A percentile compares a stretch with the other conserved stretches of the same genome.
These are phyloP conservation scores for Saccharomycopsis sp. DNA, from an alignment of 805 yeast species.

Conservation along the genomic window DNA sequence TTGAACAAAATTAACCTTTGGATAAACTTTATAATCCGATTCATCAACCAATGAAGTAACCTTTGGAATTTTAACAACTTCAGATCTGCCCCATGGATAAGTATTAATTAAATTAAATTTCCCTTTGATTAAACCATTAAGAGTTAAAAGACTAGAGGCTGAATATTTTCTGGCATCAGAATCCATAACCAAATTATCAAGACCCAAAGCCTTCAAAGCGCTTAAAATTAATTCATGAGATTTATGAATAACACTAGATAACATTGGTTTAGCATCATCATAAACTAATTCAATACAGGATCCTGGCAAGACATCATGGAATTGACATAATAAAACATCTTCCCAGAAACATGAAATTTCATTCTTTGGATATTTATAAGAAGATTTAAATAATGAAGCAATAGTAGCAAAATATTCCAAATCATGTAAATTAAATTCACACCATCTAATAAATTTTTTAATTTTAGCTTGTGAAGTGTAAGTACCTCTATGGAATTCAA, in stretches of 20 bases:
- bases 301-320: conserved; percentile 98
- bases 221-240: conserved; percentile 46
- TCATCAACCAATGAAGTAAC: conserved; percentile 1
- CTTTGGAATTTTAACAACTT: conserved; percentile 35
- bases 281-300: conserved; percentile 93
- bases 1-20: conserved; percentile 19
- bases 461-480: conserved; percentile 90
- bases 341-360: conserved; percentile 77
- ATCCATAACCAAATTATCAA: conserved; percentile 13
- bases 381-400: conserved; percentile 45
- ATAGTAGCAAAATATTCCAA: conserved; percentile 77
- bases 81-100: conserved; percentile 56
- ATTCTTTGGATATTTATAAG: conserved; percentile 64
- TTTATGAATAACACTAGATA: conserved; percentile 46
- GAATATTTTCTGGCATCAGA: background rate
- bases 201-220: conserved; percentile 41
- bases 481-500: conserved; percentile 96
- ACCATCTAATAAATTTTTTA: conserved; percentile 69
- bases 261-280: conserved; percentile 80
- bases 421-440: conserved; percentile 76
- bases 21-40: conserved; percentile 1
- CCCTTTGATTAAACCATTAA: conserved; percentile 6
- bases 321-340: conserved; percentile 81
- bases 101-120: conserved; percentile 40
- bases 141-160: background rate